phyloP scores from a whole-genome alignment of 441 rosid genomes.

The Adansonia grandidieri region DNA sequence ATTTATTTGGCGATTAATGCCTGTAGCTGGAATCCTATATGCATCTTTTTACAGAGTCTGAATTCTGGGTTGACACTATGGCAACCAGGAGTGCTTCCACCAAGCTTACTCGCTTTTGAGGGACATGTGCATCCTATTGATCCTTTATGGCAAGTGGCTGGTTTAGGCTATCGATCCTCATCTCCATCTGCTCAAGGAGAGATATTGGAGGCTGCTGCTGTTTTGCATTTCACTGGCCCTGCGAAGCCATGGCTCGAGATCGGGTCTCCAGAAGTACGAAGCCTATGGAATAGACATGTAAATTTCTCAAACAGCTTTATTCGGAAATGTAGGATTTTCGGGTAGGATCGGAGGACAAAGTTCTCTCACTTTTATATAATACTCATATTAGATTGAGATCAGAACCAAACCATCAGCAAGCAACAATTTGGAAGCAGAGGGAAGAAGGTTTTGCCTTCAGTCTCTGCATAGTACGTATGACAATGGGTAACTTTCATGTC shows the following conservation, averaged over 20 bases:
- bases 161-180: conserved; percentile 60
- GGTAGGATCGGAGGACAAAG: conserved; percentile 43
- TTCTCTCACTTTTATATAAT: conserved; percentile 28
- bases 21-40: not conserved
- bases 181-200: conserved; percentile 41
- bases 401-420: conserved; percentile 24
- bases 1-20: not conserved
- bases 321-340: conserved; percentile 70
- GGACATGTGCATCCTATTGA: conserved; percentile 76
- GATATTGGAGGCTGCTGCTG: conserved; percentile 60
- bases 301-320: conserved; percentile 71
- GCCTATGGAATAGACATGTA: conserved; percentile 71
- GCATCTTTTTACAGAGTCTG: conserved; percentile 51
- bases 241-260: conserved; percentile 99
- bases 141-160: conserved; percentile 82
- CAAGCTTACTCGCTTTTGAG: conserved; percentile 72
- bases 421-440: conserved; percentile 53
- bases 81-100: conserved; percentile 88
- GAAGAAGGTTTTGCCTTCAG: conserved; percentile 94
- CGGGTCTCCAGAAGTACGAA: conserved; percentile 63
- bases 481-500: conserved; percentile 41
- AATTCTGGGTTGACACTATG: conserved; percentile 72
- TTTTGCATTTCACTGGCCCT: conserved; percentile 91
- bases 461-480: conserved; percentile 40
- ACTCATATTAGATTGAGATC: conserved; percentile 22